Evolutionary conservation across 2,329 filamentous ascomycete genomes (phyloP).

Genomic region (Fusarium continuum): DNA sequence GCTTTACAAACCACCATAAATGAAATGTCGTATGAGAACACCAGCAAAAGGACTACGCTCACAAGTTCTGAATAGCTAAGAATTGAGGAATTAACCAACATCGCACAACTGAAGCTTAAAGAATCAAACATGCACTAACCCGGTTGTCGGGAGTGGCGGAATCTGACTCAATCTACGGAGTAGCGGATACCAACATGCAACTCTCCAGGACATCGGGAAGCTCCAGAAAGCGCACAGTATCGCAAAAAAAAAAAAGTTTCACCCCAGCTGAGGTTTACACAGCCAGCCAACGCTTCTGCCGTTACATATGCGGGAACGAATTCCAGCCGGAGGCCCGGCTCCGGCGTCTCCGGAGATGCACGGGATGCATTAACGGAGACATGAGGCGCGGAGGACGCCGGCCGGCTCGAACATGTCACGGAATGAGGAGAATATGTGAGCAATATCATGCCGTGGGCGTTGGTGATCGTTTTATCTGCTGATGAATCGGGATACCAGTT

Average conservation of each 20-base stretch:
- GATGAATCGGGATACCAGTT: background rate
- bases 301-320: conserved; percentile 10
- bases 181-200: conserved; percentile 9
- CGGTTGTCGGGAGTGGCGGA: conserved; percentile 28
- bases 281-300: background rate
- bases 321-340: conserved; percentile 27
- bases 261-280: background rate
- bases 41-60: no score
- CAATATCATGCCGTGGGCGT: conserved; percentile 2
- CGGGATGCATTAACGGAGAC: conserved; percentile 26
- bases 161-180: conserved; percentile 30
- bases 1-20: no score
- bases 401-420: conserved; percentile 28
- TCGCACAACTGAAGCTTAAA: background rate
- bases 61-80: background rate
- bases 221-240: conserved; percentile 7
- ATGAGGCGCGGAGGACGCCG: conserved; percentile 24
- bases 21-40: no score
- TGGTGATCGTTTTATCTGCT: conserved; percentile 5
- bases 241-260: background rate
- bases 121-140: conserved; percentile 15
- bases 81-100: background rate
- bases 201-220: conserved; percentile 20
- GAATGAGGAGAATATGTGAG: conserved; percentile 24
- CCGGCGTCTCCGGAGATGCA: conserved; percentile 34